Evolutionary conservation across 352 stramenopile genomes (phyloP), one percentile per base, ranked within the genome.

Genomic region (Thraustotheca clavata): DNA sequence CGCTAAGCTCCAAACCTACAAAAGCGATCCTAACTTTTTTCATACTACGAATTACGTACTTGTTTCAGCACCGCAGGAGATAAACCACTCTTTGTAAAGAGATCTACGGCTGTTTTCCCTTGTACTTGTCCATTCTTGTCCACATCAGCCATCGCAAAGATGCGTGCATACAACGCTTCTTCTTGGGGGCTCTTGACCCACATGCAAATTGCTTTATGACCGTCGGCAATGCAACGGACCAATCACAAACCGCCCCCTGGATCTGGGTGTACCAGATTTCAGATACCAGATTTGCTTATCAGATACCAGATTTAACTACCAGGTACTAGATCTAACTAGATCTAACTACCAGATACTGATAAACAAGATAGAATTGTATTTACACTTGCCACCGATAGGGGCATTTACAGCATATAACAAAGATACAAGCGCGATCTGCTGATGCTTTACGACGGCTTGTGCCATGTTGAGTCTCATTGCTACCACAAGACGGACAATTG

Each of bases 381-480:
- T 72, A 93, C 24, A 93, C 57, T 48, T 93, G 82, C 84, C 84
- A 91, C 40, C 76, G 79, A 59, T 87, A 83, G 3, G 82, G 79
- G 72, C 84, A 93, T 47, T 76, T 69, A 7, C 84, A 71, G 48
- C 84, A 93, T 60, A 91, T 76, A 59, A 93, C 74, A 62, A 93
- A 84, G 46, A 93, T 89, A 22, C 84, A 83, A 49, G 77, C 85
- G 67, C 84, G 84, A 68, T 93, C 84, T 34, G 91, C 84, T 27
- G 90, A 84, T 18, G 84, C 82, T 66, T 93, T 91, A 57, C 84
- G 82, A 11, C 84, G 82, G 74, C 81, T 88, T 67, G 91, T 82
- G 41, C 84, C 77, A 52, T 93, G 91, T 50, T 83, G 75, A 57
- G 82, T 93, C 41, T 80, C 75, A 27, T 75, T 76, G 38, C 77